These are phyloP conservation scores for Talaromyces sp. DNA, from an alignment of 2,329 filamentous ascomycete genomes.

Conservation along the genomic window DNA sequence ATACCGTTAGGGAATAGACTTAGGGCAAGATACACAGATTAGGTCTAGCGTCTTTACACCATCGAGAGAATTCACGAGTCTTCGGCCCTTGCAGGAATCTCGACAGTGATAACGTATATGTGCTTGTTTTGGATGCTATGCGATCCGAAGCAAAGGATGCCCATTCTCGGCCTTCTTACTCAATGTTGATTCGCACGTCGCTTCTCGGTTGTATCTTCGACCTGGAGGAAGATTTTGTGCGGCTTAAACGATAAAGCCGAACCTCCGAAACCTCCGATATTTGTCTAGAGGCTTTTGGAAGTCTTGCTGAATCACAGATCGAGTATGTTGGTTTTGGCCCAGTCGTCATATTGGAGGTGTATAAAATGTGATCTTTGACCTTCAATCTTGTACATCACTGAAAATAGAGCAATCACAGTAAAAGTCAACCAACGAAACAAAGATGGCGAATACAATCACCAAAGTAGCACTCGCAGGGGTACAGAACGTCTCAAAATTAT, in stretches of 20 bases:
- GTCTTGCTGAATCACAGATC: not conserved
- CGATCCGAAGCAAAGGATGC: not conserved
- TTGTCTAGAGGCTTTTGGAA: not conserved
- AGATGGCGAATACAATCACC: slow-evolving; percentile 11
- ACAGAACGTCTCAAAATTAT: not conserved
- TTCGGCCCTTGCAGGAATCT: not conserved
- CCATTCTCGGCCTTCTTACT: not conserved
- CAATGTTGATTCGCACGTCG: not conserved
- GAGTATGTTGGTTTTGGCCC: not conserved
- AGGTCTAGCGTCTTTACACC: not conserved
- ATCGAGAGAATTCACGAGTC: not conserved
- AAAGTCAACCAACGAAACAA: not conserved
- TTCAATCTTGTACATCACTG: not conserved
- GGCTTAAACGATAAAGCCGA: not conserved
- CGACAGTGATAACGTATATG: not conserved
- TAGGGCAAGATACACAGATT: not conserved
- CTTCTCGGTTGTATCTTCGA: not conserved
- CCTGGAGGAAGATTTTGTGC: not conserved
- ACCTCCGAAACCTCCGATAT: not conserved
- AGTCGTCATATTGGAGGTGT: not conserved
- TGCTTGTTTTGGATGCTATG: not conserved
- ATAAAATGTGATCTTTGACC: not conserved
- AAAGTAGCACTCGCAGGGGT: slow-evolving; percentile 17
- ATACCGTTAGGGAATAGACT: not conserved
- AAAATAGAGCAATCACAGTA: not conserved